These are phyloP conservation scores for Apostasia shenzhenica DNA, from an alignment of 106 monocot species.

Conservation along the genomic window DNA sequence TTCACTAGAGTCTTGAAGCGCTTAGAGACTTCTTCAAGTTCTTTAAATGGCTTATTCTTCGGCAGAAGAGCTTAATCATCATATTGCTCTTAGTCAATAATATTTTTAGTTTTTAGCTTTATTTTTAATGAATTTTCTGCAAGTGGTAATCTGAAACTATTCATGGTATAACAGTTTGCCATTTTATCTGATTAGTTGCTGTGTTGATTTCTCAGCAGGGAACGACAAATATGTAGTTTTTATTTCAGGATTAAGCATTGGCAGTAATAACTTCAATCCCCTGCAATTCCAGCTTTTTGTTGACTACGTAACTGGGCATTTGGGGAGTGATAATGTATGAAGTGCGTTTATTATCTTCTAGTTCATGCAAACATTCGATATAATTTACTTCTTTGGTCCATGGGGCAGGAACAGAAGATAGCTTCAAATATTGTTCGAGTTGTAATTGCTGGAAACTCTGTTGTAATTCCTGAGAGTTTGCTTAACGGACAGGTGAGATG, in stretches of 20 bases:
- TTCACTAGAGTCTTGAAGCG: no score
- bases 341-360: not conserved
- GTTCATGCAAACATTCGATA: not conserved
- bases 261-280: constrained; percentile 65
- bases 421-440: constrained; percentile 81
- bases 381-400: not conserved
- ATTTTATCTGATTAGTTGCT: not conserved
- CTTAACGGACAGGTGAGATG: constrained; percentile 65
- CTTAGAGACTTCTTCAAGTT: no score
- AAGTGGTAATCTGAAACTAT: no score
- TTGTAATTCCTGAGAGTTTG: constrained; percentile 62
- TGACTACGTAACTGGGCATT: constrained; percentile 89
- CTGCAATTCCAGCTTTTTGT: constrained; percentile 96
- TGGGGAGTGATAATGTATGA: constrained; percentile 88
- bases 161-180: no score
- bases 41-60: no score
- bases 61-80: no score
- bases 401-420: constrained; percentile 70
- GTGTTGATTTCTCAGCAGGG: constrained; percentile 34
- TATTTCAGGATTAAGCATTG: constrained; percentile 80
- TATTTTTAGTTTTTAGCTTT: no score
- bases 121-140: no score
- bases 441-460: constrained; percentile 88
- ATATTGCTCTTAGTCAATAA: no score
- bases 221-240: constrained; percentile 94